Evolutionary conservation across 2,329 filamentous ascomycete genomes (phyloP).

Genomic region (Pseudogymnoascus sp.): DNA sequence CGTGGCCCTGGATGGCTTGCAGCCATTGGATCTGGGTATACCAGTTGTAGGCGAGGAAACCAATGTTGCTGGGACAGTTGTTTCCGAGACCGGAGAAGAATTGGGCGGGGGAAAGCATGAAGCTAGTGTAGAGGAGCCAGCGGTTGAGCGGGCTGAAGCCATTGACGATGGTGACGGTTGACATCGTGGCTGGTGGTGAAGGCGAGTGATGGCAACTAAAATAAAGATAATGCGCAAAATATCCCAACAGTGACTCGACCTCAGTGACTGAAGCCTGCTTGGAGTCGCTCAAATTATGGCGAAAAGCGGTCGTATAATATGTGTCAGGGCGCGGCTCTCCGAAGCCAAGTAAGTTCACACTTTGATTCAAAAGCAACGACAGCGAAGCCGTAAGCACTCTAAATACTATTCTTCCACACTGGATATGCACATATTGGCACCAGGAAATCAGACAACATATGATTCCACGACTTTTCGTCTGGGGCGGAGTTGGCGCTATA

Average conservation of each 20-base stretch:
- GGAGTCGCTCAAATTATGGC: not conserved
- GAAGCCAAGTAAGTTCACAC: not conserved
- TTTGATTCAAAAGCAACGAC: not conserved
- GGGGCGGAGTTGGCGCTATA: not conserved
- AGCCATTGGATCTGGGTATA: slow-evolving; percentile 14
- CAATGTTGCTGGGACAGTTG: slow-evolving; percentile 14
- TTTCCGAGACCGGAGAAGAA: slow-evolving; percentile 14
- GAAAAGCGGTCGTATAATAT: not conserved
- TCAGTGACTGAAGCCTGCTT: not conserved
- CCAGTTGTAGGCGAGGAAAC: slow-evolving; percentile 16
- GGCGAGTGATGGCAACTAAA: not conserved
- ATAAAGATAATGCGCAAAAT: not conserved
- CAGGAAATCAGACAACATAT: not conserved
- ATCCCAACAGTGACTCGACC: not conserved
- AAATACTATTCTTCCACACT: not conserved
- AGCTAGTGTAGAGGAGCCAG: slow-evolving; percentile 14
- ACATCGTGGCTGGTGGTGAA: not conserved
- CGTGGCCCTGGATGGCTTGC: not conserved
- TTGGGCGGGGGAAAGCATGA: slow-evolving; percentile 14
- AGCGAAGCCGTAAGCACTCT: not conserved
- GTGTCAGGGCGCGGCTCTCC: not conserved
- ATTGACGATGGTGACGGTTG: slow-evolving; percentile 8
- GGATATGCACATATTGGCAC: not conserved
- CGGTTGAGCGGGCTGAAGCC: slow-evolving; percentile 14
- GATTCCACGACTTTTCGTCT: not conserved